Percentiles rank a stretch among this genome's conserved stretches.
These are phyloP conservation scores for Fusarium algeriense DNA, from an alignment of 2,329 filamentous ascomycete genomes.

Conservation along the genomic window DNA sequence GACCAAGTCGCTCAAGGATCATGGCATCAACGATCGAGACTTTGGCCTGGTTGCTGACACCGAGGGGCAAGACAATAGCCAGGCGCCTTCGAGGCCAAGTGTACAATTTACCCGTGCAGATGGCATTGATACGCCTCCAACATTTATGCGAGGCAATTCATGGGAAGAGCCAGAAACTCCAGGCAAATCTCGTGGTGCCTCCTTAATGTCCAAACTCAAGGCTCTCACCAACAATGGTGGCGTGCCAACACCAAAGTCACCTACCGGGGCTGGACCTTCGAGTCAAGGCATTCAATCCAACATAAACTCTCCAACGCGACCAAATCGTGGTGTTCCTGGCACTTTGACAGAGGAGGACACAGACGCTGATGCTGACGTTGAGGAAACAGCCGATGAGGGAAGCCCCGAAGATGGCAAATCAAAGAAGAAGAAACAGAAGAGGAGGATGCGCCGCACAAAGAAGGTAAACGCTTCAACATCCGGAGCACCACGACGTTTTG, in stretches of 20 bases:
- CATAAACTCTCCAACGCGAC: constrained; percentile 63
- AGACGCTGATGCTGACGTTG: constrained; percentile 75
- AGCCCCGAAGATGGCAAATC: constrained; percentile 53
- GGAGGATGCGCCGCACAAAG: constrained; percentile 69
- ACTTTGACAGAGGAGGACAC: constrained; percentile 64
- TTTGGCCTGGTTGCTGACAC: constrained; percentile 24
- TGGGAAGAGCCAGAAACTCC: constrained; percentile 73
- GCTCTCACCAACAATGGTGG: constrained; percentile 72
- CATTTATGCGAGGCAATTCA: constrained; percentile 73
- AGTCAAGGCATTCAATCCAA: constrained; percentile 57
- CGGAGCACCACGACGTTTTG: constrained; percentile 68
- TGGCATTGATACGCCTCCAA: constrained; percentile 59
- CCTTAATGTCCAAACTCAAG: constrained; percentile 83
- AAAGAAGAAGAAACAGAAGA: constrained; percentile 71
- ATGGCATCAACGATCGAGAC: constrained; percentile 40
- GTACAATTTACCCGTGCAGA: constrained; percentile 80
- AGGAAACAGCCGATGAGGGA: constrained; percentile 86
- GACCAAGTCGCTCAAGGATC: constrained; percentile 40
- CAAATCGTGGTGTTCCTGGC: constrained; percentile 63
- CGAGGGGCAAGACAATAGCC: constrained; percentile 32
- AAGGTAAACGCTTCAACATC: constrained; percentile 72
- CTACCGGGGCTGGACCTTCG: constrained; percentile 42
- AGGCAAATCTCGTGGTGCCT: constrained; percentile 70
- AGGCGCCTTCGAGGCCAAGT: constrained; percentile 61
- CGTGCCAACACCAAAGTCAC: constrained; percentile 61